phyloP scores from a whole-genome alignment of 2,329 filamentous ascomycete species.

The Fusarium newnesense region DNA sequence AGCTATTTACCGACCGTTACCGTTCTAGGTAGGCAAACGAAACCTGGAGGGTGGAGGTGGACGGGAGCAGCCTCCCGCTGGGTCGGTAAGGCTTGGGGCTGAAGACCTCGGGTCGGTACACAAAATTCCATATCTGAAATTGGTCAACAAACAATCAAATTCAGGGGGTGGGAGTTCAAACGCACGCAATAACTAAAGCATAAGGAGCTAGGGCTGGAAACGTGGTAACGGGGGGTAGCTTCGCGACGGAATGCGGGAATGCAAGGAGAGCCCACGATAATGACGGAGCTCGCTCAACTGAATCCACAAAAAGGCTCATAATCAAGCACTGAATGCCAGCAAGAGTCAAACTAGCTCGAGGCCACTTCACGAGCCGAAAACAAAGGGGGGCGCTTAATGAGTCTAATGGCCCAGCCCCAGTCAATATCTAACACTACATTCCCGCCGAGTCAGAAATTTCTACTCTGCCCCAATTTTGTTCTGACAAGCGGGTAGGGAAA shows the following conservation, averaged over 20 bases:
- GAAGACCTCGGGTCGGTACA: constrained; percentile 33
- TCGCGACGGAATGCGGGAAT: constrained; percentile 38
- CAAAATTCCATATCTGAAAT: constrained; percentile 21
- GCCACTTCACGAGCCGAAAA: constrained; percentile 26
- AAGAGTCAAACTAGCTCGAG: constrained; percentile 24
- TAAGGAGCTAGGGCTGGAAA: constrained; percentile 35
- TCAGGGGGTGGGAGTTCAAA: constrained; percentile 18
- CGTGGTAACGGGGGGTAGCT: constrained; percentile 35
- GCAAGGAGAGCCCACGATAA: constrained; percentile 35
- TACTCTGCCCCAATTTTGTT: constrained; percentile 33
- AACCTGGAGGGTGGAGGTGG: constrained; percentile 12
- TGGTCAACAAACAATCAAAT: constrained; percentile 1
- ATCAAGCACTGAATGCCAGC: constrained; percentile 24
- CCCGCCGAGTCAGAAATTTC: constrained; percentile 35
- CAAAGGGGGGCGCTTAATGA: constrained; percentile 23
- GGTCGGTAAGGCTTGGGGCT: constrained; percentile 27
- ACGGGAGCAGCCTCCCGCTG: constrained; percentile 26
- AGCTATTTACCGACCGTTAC: constrained; percentile 34
- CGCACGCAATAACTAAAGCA: constrained; percentile 27
- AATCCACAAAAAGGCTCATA: constrained; percentile 27
- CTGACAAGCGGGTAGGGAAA: constrained; percentile 30
- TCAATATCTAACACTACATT: constrained; percentile 30
- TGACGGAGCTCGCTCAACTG: constrained; percentile 32
- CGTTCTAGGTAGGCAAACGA: constrained; percentile 6
- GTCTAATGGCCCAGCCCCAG: constrained; percentile 22